These are phyloP conservation scores for Pleurotus salmoneostramineus DNA, from an alignment of 768 basidiomycete genomes.

Conservation along the genomic window DNA sequence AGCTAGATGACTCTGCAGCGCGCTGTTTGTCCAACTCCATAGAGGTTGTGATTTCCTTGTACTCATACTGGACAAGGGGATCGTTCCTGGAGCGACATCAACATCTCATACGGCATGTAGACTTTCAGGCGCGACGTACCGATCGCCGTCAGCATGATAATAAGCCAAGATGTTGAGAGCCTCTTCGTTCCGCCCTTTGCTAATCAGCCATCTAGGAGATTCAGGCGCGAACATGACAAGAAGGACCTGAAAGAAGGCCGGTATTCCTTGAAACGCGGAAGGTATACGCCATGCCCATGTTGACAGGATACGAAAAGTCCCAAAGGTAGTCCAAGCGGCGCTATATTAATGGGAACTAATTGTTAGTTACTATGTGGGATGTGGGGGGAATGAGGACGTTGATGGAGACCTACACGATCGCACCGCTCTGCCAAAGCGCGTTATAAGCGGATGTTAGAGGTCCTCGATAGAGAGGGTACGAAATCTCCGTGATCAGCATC, in stretches of 20 bases:
- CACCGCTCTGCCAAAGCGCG: slow-evolving; percentile 69
- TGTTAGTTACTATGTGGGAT: not conserved
- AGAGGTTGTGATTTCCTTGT: slow-evolving; percentile 43
- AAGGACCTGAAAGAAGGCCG: slow-evolving; percentile 28
- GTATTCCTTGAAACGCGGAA: slow-evolving; percentile 28
- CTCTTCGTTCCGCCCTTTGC: slow-evolving; percentile 34
- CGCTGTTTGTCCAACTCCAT: slow-evolving; percentile 4
- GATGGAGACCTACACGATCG: slow-evolving; percentile 48
- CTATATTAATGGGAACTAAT: slow-evolving; percentile 18
- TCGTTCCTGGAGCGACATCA: slow-evolving; percentile 30
- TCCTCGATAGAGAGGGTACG: slow-evolving; percentile 71
- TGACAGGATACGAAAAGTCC: slow-evolving; percentile 43
- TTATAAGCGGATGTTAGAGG: slow-evolving; percentile 68
- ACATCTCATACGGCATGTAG: not conserved
- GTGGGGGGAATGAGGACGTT: not conserved
- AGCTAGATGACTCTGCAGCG: not conserved
- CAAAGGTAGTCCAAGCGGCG: slow-evolving; percentile 68
- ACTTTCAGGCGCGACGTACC: slow-evolving; percentile 7
- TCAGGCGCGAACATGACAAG: slow-evolving; percentile 39
- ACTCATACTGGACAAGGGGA: slow-evolving; percentile 57
- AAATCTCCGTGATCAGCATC: slow-evolving; percentile 67
- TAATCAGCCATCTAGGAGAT: slow-evolving; percentile 24
- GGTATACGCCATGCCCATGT: slow-evolving; percentile 39
- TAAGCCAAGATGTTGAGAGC: slow-evolving; percentile 49
- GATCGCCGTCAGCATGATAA: slow-evolving; percentile 52